Evolutionary conservation across 352 stramenopile species (phyloP).

Genomic region (Globisporangium paroecandrum): DNA sequence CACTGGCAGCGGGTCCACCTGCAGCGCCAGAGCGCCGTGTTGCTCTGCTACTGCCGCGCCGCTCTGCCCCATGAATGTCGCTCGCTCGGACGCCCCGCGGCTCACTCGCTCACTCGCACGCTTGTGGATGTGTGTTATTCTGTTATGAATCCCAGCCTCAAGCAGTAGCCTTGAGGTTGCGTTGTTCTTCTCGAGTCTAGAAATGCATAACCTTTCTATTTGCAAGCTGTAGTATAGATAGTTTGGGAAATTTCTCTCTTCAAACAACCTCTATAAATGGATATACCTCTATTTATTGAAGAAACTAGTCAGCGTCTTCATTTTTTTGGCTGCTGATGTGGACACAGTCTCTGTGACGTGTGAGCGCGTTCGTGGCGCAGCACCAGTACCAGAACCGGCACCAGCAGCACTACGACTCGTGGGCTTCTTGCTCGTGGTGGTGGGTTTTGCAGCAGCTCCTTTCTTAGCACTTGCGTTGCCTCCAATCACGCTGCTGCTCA

Average conservation of each 20-base stretch:
- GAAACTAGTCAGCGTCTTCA: constrained; percentile 63
- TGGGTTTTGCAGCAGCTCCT: constrained; percentile 4
- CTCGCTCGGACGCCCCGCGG: constrained; percentile 4
- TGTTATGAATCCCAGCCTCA: neutral
- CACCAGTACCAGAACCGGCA: too few relatives aligned
- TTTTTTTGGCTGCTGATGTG: constrained; percentile 26
- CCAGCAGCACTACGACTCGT: constrained; percentile 8
- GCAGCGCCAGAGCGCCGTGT: constrained; percentile 13
- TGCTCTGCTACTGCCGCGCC: neutral
- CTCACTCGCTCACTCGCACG: neutral
- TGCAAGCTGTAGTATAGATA: neutral
- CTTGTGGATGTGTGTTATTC: neutral
- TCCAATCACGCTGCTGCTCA: neutral
- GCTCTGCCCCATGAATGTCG: constrained; percentile 13
- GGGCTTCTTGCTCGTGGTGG: constrained; percentile 4
- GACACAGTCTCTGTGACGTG: constrained; percentile 35
- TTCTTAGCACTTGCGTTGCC: neutral
- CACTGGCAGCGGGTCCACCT: constrained; percentile 12
- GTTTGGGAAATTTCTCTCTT: neutral
- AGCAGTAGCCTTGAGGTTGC: neutral
- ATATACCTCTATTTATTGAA: constrained; percentile 51
- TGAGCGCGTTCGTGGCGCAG: constrained; percentile 17
- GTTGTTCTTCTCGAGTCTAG: constrained; percentile 7
- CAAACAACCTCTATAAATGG: constrained; percentile 14
- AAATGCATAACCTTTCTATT: constrained; percentile 3